A percentile compares a stretch with the other conserved stretches of the same genome.
Evolutionary conservation across 2,329 filamentous ascomycete species (phyloP).

Genomic region (Cladosporium sp.): DNA sequence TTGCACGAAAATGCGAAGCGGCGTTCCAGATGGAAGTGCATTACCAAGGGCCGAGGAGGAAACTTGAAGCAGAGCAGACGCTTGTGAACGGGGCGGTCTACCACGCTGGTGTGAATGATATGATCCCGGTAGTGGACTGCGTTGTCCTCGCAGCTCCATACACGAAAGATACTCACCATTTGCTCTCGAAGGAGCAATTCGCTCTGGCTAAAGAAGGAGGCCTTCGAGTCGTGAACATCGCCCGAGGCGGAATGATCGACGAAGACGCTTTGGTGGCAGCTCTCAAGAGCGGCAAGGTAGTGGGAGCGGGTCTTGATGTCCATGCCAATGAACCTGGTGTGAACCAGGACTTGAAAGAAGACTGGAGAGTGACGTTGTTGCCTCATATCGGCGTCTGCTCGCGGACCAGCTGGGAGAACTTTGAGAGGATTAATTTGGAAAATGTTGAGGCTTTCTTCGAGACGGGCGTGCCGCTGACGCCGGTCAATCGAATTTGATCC

Average conservation of each 20-base stretch:
- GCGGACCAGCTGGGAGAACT: neutral
- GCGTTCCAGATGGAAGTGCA: conserved; percentile 70
- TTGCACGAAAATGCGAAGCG: conserved; percentile 58
- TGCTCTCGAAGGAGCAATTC: conserved; percentile 6
- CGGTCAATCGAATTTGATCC: neutral
- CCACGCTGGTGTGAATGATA: conserved; percentile 48
- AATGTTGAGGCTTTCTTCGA: neutral
- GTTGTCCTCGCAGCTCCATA: conserved; percentile 62
- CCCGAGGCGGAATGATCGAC: conserved; percentile 58
- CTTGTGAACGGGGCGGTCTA: neutral
- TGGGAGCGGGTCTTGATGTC: conserved; percentile 57
- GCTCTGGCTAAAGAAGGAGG: conserved; percentile 53
- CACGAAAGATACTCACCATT: conserved; percentile 27
- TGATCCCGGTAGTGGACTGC: conserved; percentile 58
- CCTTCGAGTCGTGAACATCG: conserved; percentile 59
- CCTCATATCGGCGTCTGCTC: neutral
- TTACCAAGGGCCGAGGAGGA: conserved; percentile 47
- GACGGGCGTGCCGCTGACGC: neutral
- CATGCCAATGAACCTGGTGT: conserved; percentile 58
- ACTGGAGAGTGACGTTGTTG: conserved; percentile 36
- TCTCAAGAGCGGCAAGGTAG: conserved; percentile 55
- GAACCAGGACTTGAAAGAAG: conserved; percentile 47
- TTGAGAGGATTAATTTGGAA: neutral
- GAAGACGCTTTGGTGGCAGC: conserved; percentile 56
- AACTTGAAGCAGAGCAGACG: conserved; percentile 39